phyloP scores from a whole-genome alignment of 1,284 basidiomycete genomes.

The Sanghuangporus sanghuang region DNA sequence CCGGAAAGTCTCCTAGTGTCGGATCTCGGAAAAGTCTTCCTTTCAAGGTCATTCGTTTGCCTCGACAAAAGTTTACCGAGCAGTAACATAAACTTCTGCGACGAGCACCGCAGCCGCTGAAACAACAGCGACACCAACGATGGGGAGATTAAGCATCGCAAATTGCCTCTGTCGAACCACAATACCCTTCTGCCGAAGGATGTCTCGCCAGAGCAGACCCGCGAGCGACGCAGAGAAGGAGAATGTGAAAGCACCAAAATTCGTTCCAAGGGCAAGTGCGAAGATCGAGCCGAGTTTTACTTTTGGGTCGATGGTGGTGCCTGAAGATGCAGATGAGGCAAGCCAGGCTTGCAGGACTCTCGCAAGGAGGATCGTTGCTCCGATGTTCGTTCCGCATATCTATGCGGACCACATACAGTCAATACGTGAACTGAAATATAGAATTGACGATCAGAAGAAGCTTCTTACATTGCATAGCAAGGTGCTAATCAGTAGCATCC shows the following conservation, averaged over 20 bases:
- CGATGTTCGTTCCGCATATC: conserved; percentile 92
- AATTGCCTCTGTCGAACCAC: conserved; percentile 64
- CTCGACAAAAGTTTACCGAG: not conserved
- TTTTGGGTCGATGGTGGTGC: conserved; percentile 22
- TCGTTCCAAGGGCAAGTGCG: conserved; percentile 77
- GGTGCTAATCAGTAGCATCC: conserved; percentile 43
- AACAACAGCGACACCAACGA: conserved; percentile 32
- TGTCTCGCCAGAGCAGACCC: conserved; percentile 82
- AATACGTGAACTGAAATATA: not conserved
- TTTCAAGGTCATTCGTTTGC: not conserved
- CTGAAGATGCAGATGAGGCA: conserved; percentile 17
- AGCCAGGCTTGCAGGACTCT: conserved; percentile 46
- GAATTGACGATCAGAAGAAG: conserved; percentile 12
- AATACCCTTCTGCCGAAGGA: conserved; percentile 77
- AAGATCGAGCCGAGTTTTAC: conserved; percentile 37
- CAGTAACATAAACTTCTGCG: conserved; percentile 15
- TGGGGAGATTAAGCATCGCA: conserved; percentile 66
- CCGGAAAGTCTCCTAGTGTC: too few species aligned
- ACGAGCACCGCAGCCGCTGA: conserved; percentile 12
- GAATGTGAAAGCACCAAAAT: conserved; percentile 90
- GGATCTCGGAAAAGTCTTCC: not conserved
- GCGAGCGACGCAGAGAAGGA: conserved; percentile 90
- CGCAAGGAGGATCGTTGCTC: conserved; percentile 87
- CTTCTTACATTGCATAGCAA: conserved; percentile 76
- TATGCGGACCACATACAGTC: conserved; percentile 20